These are phyloP conservation scores for Aspergillus quadricinctus DNA, from an alignment of 2,329 filamentous ascomycete genomes.

Conservation along the genomic window DNA sequence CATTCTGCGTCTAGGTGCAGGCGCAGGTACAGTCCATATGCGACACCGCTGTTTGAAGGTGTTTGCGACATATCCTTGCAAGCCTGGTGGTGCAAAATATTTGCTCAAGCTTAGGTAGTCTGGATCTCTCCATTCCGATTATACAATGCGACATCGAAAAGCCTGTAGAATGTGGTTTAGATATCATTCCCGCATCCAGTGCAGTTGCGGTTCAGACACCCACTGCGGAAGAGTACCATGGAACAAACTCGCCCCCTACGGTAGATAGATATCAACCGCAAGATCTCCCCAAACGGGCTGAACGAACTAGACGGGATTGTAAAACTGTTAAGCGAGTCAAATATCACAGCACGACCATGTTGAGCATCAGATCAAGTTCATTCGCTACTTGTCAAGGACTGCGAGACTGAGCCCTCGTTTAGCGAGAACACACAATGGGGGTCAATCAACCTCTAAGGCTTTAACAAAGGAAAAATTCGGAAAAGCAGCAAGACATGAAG, in stretches of 20 bases:
- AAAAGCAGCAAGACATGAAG: not conserved
- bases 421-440: not conserved
- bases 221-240: not conserved
- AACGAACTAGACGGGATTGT: not conserved
- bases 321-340: not conserved
- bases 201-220: not conserved
- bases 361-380: not conserved
- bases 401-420: not conserved
- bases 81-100: too few relatives aligned
- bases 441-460: not conserved
- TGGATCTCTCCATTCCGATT: too few relatives aligned
- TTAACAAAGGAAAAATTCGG: not conserved
- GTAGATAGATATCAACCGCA: not conserved
- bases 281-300: not conserved
- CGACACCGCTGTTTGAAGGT: not conserved
- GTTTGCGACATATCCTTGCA: too few relatives aligned
- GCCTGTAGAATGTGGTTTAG: not conserved
- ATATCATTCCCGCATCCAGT: too few relatives aligned
- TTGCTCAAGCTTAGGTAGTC: too few relatives aligned
- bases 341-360: not conserved
- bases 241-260: not conserved
- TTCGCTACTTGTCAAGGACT: not conserved
- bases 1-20: not conserved
- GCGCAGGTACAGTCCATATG: not conserved
- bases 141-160: not conserved